Conservation (phyloP, 345 rosid species). For the Hevea brasiliensis region DNA sequence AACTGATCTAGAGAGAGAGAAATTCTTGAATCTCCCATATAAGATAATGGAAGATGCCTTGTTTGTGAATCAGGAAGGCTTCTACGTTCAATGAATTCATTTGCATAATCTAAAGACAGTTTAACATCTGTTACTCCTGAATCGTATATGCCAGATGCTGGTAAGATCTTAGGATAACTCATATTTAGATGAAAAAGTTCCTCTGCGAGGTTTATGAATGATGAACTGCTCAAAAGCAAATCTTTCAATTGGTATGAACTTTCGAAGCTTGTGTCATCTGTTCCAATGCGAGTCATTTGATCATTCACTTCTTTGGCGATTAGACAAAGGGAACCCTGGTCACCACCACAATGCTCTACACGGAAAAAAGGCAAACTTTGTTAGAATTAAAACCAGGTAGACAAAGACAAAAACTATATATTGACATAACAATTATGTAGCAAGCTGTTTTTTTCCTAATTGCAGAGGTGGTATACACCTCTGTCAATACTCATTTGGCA, state of each 20-base stretch:
- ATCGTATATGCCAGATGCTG: constrained; percentile 12
- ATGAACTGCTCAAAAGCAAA: constrained; percentile 46
- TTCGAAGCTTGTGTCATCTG: constrained; percentile 19
- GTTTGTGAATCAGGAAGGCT: constrained; percentile 43
- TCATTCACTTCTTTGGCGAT: constrained; percentile 19
- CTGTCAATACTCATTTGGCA: background rate
- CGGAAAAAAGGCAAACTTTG: background rate
- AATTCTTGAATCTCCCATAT: constrained; percentile 25
- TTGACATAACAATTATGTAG: background rate
- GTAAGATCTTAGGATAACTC: constrained; percentile 20
- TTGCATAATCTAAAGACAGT: constrained; percentile 63
- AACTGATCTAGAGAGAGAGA: constrained; percentile 47
- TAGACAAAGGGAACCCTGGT: constrained; percentile 29
- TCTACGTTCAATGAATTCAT: constrained; percentile 53
- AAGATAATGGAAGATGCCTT: constrained; percentile 24
- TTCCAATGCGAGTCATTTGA: background rate
- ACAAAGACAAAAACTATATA: background rate
- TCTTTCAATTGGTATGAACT: constrained; percentile 31
- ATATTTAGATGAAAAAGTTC: constrained; percentile 45
- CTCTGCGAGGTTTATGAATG: constrained; percentile 50
- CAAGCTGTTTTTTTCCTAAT: background rate
- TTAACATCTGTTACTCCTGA: constrained; percentile 23
- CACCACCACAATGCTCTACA: constrained; percentile 36
- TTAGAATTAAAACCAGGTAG: background rate
- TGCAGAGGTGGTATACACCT: background rate